A percentile compares a stretch with the other conserved stretches of the same genome.
Evolutionary conservation across 768 basidiomycete genomes (phyloP).

Genomic region (Boletus tylopilopsis): DNA sequence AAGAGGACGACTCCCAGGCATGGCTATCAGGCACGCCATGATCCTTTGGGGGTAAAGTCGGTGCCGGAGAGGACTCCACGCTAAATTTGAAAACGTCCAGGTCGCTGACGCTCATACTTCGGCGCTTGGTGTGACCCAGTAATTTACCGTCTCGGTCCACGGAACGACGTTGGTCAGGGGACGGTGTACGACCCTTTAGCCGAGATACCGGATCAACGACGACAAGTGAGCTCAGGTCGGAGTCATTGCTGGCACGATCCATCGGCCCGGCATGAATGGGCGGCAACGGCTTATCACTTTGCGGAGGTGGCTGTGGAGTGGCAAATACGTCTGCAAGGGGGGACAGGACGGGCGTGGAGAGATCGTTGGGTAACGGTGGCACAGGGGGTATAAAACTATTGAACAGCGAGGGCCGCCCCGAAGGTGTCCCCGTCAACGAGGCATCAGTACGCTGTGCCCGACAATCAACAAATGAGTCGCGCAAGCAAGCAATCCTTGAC

Average conservation of each 20-base stretch:
- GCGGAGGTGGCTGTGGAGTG: conserved; percentile 29
- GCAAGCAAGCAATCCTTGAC: conserved; percentile 18
- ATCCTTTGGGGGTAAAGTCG: conserved; percentile 36
- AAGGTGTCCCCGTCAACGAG: conserved; percentile 28
- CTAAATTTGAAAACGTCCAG: conserved; percentile 50
- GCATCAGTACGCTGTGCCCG: conserved; percentile 53
- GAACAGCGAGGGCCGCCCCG: conserved; percentile 29
- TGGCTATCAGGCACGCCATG: conserved; percentile 18
- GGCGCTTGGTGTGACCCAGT: conserved; percentile 43
- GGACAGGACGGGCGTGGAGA: conserved; percentile 36
- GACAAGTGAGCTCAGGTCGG: conserved; percentile 55
- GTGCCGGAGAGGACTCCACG: conserved; percentile 34
- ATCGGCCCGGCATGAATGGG: conserved; percentile 42
- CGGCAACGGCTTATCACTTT: conserved; percentile 61
- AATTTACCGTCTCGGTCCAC: conserved; percentile 30
- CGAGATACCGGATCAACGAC: conserved; percentile 48
- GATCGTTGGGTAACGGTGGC: conserved; percentile 46
- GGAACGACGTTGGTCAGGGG: conserved; percentile 30
- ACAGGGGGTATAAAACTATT: conserved; percentile 39
- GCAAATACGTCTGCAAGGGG: conserved; percentile 53
- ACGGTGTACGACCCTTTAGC: conserved; percentile 32
- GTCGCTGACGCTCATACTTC: conserved; percentile 74
- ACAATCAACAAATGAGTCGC: conserved; percentile 13
- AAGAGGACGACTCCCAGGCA: conserved; percentile 40
- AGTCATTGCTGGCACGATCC: conserved; percentile 36